Base-by-base conservation (phyloP, 192 early-diverging fungal genomes). In the Backusella macrospora region DNA sequence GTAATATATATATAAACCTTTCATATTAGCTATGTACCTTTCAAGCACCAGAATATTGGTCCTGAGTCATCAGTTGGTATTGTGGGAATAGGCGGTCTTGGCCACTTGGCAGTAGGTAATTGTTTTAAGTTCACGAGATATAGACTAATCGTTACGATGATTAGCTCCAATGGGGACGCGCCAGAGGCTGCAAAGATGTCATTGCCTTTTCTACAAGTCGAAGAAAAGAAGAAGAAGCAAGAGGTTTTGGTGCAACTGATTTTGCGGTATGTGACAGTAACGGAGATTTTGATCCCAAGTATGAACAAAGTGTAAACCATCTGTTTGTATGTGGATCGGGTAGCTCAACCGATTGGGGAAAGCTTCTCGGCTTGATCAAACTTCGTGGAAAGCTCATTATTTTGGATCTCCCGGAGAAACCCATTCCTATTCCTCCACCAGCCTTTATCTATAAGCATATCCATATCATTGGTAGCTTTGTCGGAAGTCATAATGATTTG, bases 71-170 rank as follows among this genome's bases (percentile, higher is more conserved):
- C 46, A 0, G 88, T 92, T 65, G 91, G 85, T 63, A 76, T 92
- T 55, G 79, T 86, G 14, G 91, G 91, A 16, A 83, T 92, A 44
- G 91, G 91, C 13, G 88, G 88, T 49, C 76, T 92, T n/a, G 90
- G 90, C 4, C 90, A 91, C 64, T 73, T 91, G 52, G 91, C 74
- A 14, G 79, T 79, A 79, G 62, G 80, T 49, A 43, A 2, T 14
- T 26, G 37, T 4, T 37, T 4, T 26, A 1, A 0, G 47, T 65
- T 5, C 44, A 34, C 13, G 7, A 9, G 0, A 65, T 49, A 38
- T 21, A 29, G n/a, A 10, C 21, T 49, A 42, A 34, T 10, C n/a
- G 43, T 16, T 21, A 12, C 5, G 0, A 13, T 18, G 9, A 26
- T n/a, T 55, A 79, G 78, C 55, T 92, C 15, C 91, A 92, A 80